Evolutionary conservation across 768 basidiomycete genomes (phyloP), one percentile per base, ranked within the genome.

Genomic region (Boletellus ananas): DNA sequence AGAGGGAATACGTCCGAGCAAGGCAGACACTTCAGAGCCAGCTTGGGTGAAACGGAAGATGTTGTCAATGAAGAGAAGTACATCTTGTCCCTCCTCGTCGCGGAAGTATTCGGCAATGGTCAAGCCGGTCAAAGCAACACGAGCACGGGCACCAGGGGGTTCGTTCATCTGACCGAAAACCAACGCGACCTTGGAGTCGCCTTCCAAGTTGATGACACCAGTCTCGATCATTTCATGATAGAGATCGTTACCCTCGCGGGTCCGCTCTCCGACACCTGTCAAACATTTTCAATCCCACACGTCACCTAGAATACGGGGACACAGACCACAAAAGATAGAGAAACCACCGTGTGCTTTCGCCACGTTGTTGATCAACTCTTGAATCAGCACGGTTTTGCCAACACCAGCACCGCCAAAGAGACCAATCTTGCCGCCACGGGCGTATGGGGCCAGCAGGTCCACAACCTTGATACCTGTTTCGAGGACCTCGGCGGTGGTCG

Each of bases 91-190:
- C 78, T 99, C 95, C 78, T 98, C 95, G 65, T 99, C 96, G 85
- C 96, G 94, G 96, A 99, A 99, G 79, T 98, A 99, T 77, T 99
- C 96, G 58, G 96, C 96, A 62, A 98, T 98, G 68, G 96, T 99
- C 52, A 99, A 78, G 74, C 96, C 96, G 62, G 96, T 98, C 64
- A 99, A 85, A 58, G 96, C 96, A 65, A 99, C 96, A 89, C 96
- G 96, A 66, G 96, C 96, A 84, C 96, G 94, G 61, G 96, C 96
- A 84, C 96, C 96, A 64, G 96, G 96, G 70, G 96, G 96, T 80
- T 99, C 96, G 78, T 99, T 99, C 96, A 99, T 99, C 78, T 99
- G 96, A 80, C 96, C 96, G 79, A 99, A 99, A 62, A 99, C 96
- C 58, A 99, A 85, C 65, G 96, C 95, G 74, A 97, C 96, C 84